Conservation (phyloP, 176 grass and related monocot genomes). For the Rhynchospora pubera region DNA sequence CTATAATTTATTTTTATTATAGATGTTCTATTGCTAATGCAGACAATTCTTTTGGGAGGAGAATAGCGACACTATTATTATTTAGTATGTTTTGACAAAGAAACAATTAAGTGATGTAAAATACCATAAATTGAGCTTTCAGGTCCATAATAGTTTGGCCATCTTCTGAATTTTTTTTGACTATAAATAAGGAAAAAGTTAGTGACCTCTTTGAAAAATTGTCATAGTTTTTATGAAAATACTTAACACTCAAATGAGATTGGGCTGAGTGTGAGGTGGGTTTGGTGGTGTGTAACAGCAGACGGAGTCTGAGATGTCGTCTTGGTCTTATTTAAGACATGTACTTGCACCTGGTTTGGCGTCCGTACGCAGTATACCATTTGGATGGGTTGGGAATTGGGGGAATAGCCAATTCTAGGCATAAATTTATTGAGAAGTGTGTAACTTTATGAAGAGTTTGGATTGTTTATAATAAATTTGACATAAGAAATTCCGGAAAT, state of each 20-base stretch:
- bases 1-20: background rate
- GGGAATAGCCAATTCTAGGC: too few species aligned
- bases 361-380: background rate
- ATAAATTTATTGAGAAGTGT: too few species aligned
- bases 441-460: too few species aligned
- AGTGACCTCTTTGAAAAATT: background rate
- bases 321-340: conserved; percentile 1
- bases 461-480: too few species aligned
- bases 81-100: background rate
- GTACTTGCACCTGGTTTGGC: background rate
- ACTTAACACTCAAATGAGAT: background rate
- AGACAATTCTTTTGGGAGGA: background rate
- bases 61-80: background rate
- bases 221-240: background rate
- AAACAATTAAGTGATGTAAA: background rate
- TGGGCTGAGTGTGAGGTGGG: background rate
- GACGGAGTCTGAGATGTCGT: conserved; percentile 14
- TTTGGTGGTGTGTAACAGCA: conserved; percentile 18
- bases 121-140: background rate
- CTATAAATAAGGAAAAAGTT: background rate
- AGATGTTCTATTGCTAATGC: background rate
- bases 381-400: too few species aligned
- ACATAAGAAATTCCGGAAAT: too few species aligned
- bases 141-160: background rate
- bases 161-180: background rate